A percentile compares a stretch with the other conserved stretches of the same genome.
These are phyloP conservation scores for Plantago coronopus DNA, from an alignment of 305 asterid genomes.

Conservation along the genomic window DNA sequence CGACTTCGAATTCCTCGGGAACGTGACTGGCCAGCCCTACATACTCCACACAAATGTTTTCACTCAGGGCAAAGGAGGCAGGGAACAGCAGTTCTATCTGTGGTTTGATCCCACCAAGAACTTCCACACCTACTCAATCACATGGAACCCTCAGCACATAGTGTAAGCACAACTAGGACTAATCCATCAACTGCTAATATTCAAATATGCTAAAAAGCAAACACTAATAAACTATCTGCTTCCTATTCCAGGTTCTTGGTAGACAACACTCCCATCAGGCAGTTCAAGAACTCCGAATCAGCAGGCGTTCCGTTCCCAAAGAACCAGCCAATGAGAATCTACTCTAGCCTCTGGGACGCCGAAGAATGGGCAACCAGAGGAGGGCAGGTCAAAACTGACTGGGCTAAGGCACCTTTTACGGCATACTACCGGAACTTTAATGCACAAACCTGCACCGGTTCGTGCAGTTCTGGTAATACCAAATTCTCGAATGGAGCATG, in stretches of 20 bases:
- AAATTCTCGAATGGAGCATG: slow-evolving; percentile 42
- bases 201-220: neutral
- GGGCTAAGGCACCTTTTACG: slow-evolving; percentile 79
- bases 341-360: slow-evolving; percentile 86
- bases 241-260: slow-evolving; percentile 53
- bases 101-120: slow-evolving; percentile 85
- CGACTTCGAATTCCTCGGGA: slow-evolving; percentile 83
- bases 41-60: slow-evolving; percentile 75
- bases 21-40: slow-evolving; percentile 65
- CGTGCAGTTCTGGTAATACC: slow-evolving; percentile 22
- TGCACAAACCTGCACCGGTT: slow-evolving; percentile 36
- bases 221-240: neutral
- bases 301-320: slow-evolving; percentile 65
- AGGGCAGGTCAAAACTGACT: slow-evolving; percentile 67
- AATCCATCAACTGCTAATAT: neutral
- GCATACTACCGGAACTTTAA: slow-evolving; percentile 70
- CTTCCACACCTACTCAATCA: slow-evolving; percentile 75
- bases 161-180: slow-evolving; percentile 37
- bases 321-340: slow-evolving; percentile 72
- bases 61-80: slow-evolving; percentile 68
- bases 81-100: slow-evolving; percentile 77
- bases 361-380: slow-evolving; percentile 93
- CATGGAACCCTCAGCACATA: slow-evolving; percentile 59
- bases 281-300: slow-evolving; percentile 60
- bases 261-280: slow-evolving; percentile 79